Base-by-base conservation (phyloP, 768 basidiomycete species). In the Peribolospora kevripleyi region DNA sequence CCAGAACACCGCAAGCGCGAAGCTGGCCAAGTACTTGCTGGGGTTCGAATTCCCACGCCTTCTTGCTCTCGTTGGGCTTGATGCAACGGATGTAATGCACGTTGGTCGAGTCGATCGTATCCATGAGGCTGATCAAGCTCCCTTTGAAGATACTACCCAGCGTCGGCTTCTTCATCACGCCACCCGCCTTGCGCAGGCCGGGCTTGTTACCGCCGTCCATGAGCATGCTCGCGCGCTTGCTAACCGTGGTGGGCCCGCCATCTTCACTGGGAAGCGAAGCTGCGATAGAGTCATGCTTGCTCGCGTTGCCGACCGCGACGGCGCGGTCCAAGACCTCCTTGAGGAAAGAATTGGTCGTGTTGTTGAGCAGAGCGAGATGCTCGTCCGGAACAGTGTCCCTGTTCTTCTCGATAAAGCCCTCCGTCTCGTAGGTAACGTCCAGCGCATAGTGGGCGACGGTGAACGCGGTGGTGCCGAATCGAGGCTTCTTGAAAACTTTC, bases 81-180 rank as follows among this genome's bases (percentile, higher is more conserved):
- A 98, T 97, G 68, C 93, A 98, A 50, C 93, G 79, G 64, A 98
- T 98, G 65, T 98, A 98, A 65, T 98, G 93, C 0, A 95, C 93
- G 63, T 98, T 95, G 9, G 93, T 98, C 57, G 84, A 81, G 63
- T 84, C 82, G 60, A 98, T 80, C 0, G 93, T 98, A 43, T 93
- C 88, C 91, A 98, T 98, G 48, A 98, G 72, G 50, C 78, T 81
- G 65, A 84, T 81, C 53, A 98, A 70, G 0, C 90, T 95, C 2
- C 82, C 78, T 66, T 98, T 98, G 76, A 98, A 98, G 66, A 98
- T 98, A 5, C 85, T 90, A 37, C 91, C 93, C 60, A 97, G 82
- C 0, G 93, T 98, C 1, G 90, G 93, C 66, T 98, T 98, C 68
- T 74, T 80, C n/a, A 75, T 74, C 1, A 77, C 57, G 10, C 61